Conservation (phyloP, 371 early-diverging fungal genomes). For the Dichotomocladium elegans region DNA sequence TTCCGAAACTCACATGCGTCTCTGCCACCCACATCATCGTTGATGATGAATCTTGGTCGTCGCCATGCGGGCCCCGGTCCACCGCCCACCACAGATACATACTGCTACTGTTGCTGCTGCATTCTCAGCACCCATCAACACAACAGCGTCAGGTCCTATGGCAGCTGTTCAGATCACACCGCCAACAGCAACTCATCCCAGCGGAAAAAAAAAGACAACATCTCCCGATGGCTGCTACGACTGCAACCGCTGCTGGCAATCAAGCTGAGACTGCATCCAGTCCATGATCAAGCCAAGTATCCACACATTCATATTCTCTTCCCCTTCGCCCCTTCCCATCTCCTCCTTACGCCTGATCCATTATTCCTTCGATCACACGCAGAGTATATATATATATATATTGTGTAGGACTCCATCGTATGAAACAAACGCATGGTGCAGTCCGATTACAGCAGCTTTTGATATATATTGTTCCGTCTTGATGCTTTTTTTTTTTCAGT, state of each 20-base stretch:
- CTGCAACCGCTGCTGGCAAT: too few species aligned
- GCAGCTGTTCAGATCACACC: neutral
- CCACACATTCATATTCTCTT: too few species aligned
- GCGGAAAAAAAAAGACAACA: too few species aligned
- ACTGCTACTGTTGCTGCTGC: neutral
- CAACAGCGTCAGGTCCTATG: neutral
- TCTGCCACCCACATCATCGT: neutral
- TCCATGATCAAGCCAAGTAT: too few species aligned
- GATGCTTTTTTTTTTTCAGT: neutral
- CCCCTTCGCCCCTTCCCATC: constrained; percentile 1
- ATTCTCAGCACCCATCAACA: neutral
- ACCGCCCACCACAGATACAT: neutral
- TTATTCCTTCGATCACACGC: neutral
- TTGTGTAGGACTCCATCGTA: too few species aligned
- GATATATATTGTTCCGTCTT: neutral
- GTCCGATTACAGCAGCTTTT: neutral
- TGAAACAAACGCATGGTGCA: too few species aligned
- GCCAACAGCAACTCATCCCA: neutral
- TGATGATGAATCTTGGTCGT: constrained; percentile 7
- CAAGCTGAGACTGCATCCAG: too few species aligned
- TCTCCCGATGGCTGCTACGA: too few species aligned
- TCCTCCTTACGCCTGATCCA: neutral
- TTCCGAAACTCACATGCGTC: neutral
- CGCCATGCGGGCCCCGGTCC: neutral
- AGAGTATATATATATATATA: neutral